These are phyloP conservation scores for Sphaerulina musiva DNA, from an alignment of 2,329 filamentous ascomycete genomes.

Conservation along the genomic window DNA sequence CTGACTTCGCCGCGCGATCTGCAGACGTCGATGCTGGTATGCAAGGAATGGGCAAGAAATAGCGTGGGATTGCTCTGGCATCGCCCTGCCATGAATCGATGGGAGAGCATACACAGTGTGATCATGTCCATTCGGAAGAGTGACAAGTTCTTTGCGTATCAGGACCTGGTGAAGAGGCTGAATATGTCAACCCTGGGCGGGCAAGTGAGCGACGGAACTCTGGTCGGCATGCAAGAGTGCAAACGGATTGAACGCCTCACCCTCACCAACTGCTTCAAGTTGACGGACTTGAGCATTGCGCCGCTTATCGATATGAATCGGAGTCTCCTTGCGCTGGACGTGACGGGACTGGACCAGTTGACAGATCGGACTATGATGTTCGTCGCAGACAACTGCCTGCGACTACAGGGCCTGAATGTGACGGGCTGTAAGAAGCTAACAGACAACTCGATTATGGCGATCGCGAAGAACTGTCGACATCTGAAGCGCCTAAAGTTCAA, in stretches of 20 bases:
- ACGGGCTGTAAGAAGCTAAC: slow-evolving; percentile 78
- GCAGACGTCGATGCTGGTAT: slow-evolving; percentile 86
- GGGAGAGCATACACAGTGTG: slow-evolving; percentile 72
- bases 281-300: slow-evolving; percentile 78
- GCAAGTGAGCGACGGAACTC: slow-evolving; percentile 80
- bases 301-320: slow-evolving; percentile 71
- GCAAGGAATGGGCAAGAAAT: slow-evolving; percentile 85
- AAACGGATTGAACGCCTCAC: slow-evolving; percentile 89
- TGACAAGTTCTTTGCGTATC: slow-evolving; percentile 80
- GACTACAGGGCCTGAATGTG: slow-evolving; percentile 88
- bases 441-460: slow-evolving; percentile 72
- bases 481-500: slow-evolving; percentile 96
- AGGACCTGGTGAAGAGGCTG: slow-evolving; percentile 81
- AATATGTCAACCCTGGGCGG: slow-evolving; percentile 76
- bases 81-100: slow-evolving; percentile 81
- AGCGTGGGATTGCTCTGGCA: slow-evolving; percentile 93
- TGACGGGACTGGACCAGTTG: slow-evolving; percentile 72
- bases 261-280: slow-evolving; percentile 75
- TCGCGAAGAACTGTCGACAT: slow-evolving; percentile 76
- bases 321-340: slow-evolving; percentile 80
- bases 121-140: slow-evolving; percentile 67
- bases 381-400: slow-evolving; percentile 73
- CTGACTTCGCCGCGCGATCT: slow-evolving; percentile 67
- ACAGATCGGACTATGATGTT: slow-evolving; percentile 73
- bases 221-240: slow-evolving; percentile 74